Evolutionary conservation across 139 green algal species (phyloP), one percentile per base, ranked within the genome.

Genomic region (Tetradesmus obliquus): DNA sequence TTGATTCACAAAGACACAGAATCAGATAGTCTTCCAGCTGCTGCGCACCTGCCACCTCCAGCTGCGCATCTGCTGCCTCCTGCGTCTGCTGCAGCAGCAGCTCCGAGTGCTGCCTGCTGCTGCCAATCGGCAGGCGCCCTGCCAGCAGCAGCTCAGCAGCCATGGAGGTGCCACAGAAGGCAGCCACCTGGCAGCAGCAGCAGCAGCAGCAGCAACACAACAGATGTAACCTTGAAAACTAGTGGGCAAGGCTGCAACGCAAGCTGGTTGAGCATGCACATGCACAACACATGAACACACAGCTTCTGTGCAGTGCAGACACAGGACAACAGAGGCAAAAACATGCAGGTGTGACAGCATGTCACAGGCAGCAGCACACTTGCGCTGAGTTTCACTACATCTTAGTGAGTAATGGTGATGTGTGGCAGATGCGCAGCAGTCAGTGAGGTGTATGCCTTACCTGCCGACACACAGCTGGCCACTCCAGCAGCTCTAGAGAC

Each of bases 1-100:
- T 45, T 45, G 32, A 45, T 45, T 45, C 32, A 45, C 32, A 45
- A 45, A 45, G 32, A 45, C 32, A 45, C 32, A 45, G 32, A 45
- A 45, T 45, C 32, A 45, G 32, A 45, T 45, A 45, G 32, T 45
- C 32, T 45, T 45, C 32, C 79, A 69, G 82, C 55, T 87, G 53
- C 32, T 45, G 32, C 89, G 20, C 53, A 89, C 83, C 90, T 72
- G 83, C 15, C 20, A 90, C 71, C 89, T 86, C 72, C n/a, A 96
- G 91, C 6, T 89, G 53, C 0, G 93, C 92, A 1, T 93, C 7
- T 71, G 88, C 19, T 1, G 97, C 97, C 87, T 98, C 95, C 51
- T 79, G 91, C 1, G 97, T 98, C 92, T 98, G 92, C 84, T 95
- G 85, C 69, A 98, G 95, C 91, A 98, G 92, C 74, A 88, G 24